Evolutionary conservation across 2,329 filamentous ascomycete genomes (phyloP).

Genomic region (Phoma sp.): DNA sequence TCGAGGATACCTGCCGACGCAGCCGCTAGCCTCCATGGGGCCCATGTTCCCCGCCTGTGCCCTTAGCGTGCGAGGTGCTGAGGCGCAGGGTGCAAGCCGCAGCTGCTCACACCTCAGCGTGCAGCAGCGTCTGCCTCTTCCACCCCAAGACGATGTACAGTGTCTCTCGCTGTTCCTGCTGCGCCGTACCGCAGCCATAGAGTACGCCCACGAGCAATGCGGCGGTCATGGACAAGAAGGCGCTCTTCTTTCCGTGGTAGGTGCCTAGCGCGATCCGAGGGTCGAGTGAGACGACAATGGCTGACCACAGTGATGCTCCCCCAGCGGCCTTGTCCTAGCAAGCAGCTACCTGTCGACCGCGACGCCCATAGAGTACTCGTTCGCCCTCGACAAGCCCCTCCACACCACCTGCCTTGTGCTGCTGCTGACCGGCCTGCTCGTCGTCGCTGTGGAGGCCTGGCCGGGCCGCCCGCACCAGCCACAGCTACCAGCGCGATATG

Average conservation of each 20-base stretch:
- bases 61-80: slow-evolving; percentile 16
- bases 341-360: slow-evolving; percentile 42
- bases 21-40: slow-evolving; percentile 6
- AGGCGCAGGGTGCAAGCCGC: slow-evolving; percentile 20
- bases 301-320: slow-evolving; percentile 25
- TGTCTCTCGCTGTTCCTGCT: slow-evolving; percentile 27
- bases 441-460: slow-evolving; percentile 39
- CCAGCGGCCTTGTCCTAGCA: slow-evolving; percentile 47
- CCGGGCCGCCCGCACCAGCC: slow-evolving; percentile 25
- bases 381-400: slow-evolving; percentile 48
- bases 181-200: slow-evolving; percentile 33
- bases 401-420: slow-evolving; percentile 43
- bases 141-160: slow-evolving; percentile 14
- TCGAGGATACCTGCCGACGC: slow-evolving; percentile 18
- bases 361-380: slow-evolving; percentile 40
- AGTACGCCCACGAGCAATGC: slow-evolving; percentile 35
- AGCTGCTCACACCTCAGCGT: slow-evolving; percentile 12
- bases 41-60: slow-evolving; percentile 19
- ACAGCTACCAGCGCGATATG: slow-evolving; percentile 32
- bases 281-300: slow-evolving; percentile 4
- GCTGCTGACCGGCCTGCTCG: slow-evolving; percentile 41
- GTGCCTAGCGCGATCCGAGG: slow-evolving; percentile 8
- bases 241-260: slow-evolving; percentile 46
- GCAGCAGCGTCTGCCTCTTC: slow-evolving; percentile 8
- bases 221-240: slow-evolving; percentile 46